Percentiles rank a stretch among this genome's conserved stretches.
These are phyloP conservation scores for Talaromyces trachyspermus DNA, from an alignment of 495 filamentous ascomycete species.

Conservation along the genomic window DNA sequence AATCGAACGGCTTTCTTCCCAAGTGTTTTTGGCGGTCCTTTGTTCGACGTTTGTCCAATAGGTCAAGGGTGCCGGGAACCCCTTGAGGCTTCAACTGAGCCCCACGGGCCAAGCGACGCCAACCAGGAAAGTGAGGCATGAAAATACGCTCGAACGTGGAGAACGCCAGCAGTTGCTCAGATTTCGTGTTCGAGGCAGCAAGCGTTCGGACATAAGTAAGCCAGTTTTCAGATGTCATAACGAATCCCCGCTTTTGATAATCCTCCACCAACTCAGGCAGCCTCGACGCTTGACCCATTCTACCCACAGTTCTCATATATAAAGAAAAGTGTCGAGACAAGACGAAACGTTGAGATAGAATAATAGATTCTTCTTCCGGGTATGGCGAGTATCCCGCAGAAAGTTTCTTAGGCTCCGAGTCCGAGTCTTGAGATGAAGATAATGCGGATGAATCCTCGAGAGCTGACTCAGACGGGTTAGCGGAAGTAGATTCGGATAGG, in stretches of 20 bases:
- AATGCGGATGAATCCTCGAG: too few relatives aligned
- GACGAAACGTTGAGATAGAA: slow-evolving; percentile 49
- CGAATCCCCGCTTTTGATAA: slow-evolving; percentile 55
- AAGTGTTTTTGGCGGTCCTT: slow-evolving; percentile 18
- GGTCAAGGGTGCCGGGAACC: slow-evolving; percentile 22
- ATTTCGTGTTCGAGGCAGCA: slow-evolving; percentile 27
- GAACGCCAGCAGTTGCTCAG: slow-evolving; percentile 50
- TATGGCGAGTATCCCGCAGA: neutral
- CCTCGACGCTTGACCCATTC: slow-evolving; percentile 34
- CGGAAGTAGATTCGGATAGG: too few relatives aligned
- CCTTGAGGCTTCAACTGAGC: slow-evolving; percentile 22
- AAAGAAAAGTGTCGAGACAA: slow-evolving; percentile 48
- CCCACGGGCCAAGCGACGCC: slow-evolving; percentile 40
- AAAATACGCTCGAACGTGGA: slow-evolving; percentile 60
- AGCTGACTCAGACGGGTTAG: too few relatives aligned
- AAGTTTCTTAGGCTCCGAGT: neutral
- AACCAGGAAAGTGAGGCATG: slow-evolving; percentile 69
- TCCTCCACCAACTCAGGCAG: slow-evolving; percentile 43
- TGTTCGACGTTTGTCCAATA: slow-evolving; percentile 13
- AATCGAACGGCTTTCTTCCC: slow-evolving; percentile 20
- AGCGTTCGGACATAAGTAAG: slow-evolving; percentile 43
- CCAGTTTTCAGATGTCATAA: slow-evolving; percentile 51
- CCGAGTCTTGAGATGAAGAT: too few relatives aligned
- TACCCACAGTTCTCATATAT: slow-evolving; percentile 52
- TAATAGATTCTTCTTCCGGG: slow-evolving; percentile 23